Evolutionary conservation across 768 basidiomycete species (phyloP), one percentile per base, ranked within the genome.

Genomic region (Saitozyma sp.): DNA sequence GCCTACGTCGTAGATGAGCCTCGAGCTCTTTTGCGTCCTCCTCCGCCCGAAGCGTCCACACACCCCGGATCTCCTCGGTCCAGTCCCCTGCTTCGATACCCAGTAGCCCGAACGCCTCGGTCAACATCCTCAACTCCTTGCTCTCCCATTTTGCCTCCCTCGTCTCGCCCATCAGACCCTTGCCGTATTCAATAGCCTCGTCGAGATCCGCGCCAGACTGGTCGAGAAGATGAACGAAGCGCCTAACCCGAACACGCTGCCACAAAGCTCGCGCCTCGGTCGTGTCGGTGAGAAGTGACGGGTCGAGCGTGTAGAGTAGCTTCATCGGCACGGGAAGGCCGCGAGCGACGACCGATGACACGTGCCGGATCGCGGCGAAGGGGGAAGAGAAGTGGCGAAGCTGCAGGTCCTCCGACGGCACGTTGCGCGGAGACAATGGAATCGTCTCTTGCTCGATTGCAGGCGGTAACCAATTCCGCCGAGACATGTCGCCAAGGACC

Each of bases 141-240:
- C 17, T 8, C 29, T 29, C 46, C 58, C 58, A 59, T 6, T 59
- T 51, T 17, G 50, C 58, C 13, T 50, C 45, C n/a, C 19, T 59
- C 14, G 56, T 9, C n/a, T 13, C 9, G 17, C 42, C 16, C n/a
- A 13, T 14, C 10, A 59, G 40, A 2, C 14, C 29, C 46, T 50
- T 17, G 58, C 58, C 58, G 37, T 51, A 13, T 20, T 2, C 48
- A 6, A 59, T 37, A 3, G 40, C 58, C 29, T 52, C 40, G 20
- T 19, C 17, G n/a, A 17, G 29, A 39, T 39, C 38, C 13, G 10
- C 46, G 17, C 58, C 16, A 8, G 14, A 11, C 38, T 59, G 29
- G 13, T 49, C 58, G 29, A 29, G 29, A 5, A 29, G 29, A 29
- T 29, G 29, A 29, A 29, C 29, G 29, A 17, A 11, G 10, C 41